Evolutionary conservation across 2,329 filamentous ascomycete species (phyloP).

Genomic region (Diplodia intermedia): DNA sequence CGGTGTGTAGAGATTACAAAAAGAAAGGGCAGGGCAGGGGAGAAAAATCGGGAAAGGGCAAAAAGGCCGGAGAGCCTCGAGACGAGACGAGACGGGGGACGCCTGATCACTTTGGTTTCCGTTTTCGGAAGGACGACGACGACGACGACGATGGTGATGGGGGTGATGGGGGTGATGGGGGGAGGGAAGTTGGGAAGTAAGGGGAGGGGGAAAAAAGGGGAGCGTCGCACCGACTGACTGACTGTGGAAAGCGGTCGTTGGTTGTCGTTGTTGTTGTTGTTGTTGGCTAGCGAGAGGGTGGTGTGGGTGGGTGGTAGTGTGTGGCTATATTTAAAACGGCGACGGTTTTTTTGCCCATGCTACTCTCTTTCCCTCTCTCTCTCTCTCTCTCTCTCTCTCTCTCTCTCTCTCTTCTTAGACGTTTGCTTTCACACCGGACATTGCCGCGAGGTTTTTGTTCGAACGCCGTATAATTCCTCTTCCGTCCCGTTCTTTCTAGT

Average conservation of each 20-base stretch:
- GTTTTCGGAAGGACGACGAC: background rate
- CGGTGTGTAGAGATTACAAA: no score
- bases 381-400: background rate
- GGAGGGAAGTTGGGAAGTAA: background rate
- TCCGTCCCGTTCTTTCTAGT: no score
- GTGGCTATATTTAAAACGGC: background rate
- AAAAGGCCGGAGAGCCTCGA: background rate
- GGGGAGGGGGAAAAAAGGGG: background rate
- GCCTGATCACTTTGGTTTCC: background rate
- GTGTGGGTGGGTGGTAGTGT: no score
- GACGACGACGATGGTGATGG: no score
- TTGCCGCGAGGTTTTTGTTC: no score
- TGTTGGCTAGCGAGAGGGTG: no score
- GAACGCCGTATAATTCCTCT: no score
- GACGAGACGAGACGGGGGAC: background rate
- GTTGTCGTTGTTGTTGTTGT: no score
- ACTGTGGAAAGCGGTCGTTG: no score
- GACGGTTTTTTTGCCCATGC: background rate
- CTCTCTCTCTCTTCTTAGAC: background rate
- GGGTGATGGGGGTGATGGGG: background rate
- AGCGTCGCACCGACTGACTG: background rate
- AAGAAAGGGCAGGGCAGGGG: no score
- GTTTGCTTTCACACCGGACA: background rate
- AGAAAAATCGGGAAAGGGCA: background rate
- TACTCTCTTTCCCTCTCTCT: background rate